These are phyloP conservation scores for Debaryomyces maramus DNA, from an alignment of 805 yeast species.

Conservation along the genomic window DNA sequence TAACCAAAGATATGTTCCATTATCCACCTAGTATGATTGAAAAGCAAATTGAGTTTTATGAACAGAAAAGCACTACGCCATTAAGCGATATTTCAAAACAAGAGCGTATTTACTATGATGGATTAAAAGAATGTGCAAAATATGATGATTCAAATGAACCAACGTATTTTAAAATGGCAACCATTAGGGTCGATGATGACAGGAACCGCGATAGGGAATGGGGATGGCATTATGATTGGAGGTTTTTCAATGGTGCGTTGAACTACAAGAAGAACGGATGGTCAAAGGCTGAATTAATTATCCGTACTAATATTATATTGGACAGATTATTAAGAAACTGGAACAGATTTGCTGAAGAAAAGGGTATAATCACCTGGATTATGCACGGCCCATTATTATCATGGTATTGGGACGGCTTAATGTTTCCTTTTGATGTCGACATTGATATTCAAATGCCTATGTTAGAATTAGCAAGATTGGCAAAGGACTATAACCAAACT, in stretches of 20 bases:
- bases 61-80: conserved; percentile 15
- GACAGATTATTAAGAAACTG: conserved; percentile 26
- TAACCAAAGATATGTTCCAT: conserved; percentile 20
- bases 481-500: conserved; percentile 25
- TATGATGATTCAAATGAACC: conserved; percentile 24
- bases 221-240: conserved; percentile 60
- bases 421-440: conserved; percentile 30
- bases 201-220: conserved; percentile 35
- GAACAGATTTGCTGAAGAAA: conserved; percentile 23
- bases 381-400: conserved; percentile 28
- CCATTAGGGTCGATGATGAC: conserved; percentile 26
- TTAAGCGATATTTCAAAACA: conserved; percentile 13
- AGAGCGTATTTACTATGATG: conserved; percentile 22
- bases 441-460: conserved; percentile 31
- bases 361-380: conserved; percentile 26
- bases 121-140: conserved; percentile 17
- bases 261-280: conserved; percentile 39
- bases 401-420: conserved; percentile 34
- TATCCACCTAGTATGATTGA: conserved; percentile 16
- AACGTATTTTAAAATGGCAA: conserved; percentile 40
- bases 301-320: conserved; percentile 19
- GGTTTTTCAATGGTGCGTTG: conserved; percentile 59
- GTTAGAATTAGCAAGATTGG: conserved; percentile 19
- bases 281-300: conserved; percentile 23
- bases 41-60: conserved; percentile 15